Conservation (phyloP, 2,329 filamentous ascomycete species). For the Cercospora sojina region DNA sequence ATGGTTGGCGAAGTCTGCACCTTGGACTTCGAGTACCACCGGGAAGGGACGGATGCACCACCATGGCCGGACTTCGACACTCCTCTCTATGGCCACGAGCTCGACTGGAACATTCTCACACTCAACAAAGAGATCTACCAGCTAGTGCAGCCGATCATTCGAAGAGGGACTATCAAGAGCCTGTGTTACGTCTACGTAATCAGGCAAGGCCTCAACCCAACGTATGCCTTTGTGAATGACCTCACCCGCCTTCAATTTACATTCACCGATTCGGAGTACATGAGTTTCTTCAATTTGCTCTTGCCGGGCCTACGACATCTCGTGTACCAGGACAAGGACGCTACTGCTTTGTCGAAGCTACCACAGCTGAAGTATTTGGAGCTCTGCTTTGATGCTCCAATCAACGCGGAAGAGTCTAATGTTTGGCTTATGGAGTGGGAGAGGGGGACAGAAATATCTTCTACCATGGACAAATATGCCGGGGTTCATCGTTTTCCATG, state of each 20-base stretch:
- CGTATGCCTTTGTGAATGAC: background rate
- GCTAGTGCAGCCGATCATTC: background rate
- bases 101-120: background rate
- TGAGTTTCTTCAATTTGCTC: background rate
- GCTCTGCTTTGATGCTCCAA: background rate
- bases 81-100: background rate
- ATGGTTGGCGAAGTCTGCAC: background rate
- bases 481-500: background rate
- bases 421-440: background rate
- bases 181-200: background rate
- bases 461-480: background rate
- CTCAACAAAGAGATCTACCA: background rate
- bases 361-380: background rate
- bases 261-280: background rate
- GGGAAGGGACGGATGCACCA: background rate
- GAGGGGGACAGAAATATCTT: background rate
- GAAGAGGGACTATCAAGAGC: background rate
- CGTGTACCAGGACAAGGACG: background rate
- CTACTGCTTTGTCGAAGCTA: background rate
- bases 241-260: background rate
- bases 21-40: background rate
- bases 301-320: background rate
- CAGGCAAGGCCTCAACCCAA: background rate
- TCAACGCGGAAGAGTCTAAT: background rate
- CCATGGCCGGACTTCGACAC: background rate